Conservation (phyloP, 331 rosid genomes). For the Saraca asoca region DNA sequence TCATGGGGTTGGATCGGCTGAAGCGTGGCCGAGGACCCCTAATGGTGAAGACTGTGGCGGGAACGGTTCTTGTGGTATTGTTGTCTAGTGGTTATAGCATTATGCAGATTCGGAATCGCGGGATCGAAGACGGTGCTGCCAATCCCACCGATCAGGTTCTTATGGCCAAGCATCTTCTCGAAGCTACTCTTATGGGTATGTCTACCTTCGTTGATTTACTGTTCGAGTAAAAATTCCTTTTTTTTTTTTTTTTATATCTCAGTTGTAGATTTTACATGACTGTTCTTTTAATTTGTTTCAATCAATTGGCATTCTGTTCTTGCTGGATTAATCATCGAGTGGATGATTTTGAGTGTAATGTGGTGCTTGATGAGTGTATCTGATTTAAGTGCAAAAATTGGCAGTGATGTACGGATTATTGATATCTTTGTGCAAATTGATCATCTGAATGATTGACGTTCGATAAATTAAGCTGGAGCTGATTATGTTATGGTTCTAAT, state of each 20-base stretch:
- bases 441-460: neutral
- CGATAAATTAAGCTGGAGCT: neutral
- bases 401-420: neutral
- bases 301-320: neutral
- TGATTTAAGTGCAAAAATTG: neutral
- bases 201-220: neutral
- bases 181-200: slow-evolving; percentile 91
- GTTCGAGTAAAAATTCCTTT: neutral
- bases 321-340: too few relatives aligned
- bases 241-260: neutral
- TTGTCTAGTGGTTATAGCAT: slow-evolving; percentile 57
- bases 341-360: neutral
- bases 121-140: slow-evolving; percentile 56
- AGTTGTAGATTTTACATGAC: neutral
- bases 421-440: neutral
- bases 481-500: neutral
- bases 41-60: slow-evolving; percentile 73
- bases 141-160: slow-evolving; percentile 91
- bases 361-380: slow-evolving; percentile 3
- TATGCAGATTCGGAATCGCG: slow-evolving; percentile 60
- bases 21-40: slow-evolving; percentile 87
- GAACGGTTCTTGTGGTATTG: slow-evolving; percentile 55
- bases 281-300: neutral
- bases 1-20: slow-evolving; percentile 70
- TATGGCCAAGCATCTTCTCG: slow-evolving; percentile 74